phyloP scores from a whole-genome alignment of 1,139 yeast genomes.

The Diutina scorzettiae region DNA sequence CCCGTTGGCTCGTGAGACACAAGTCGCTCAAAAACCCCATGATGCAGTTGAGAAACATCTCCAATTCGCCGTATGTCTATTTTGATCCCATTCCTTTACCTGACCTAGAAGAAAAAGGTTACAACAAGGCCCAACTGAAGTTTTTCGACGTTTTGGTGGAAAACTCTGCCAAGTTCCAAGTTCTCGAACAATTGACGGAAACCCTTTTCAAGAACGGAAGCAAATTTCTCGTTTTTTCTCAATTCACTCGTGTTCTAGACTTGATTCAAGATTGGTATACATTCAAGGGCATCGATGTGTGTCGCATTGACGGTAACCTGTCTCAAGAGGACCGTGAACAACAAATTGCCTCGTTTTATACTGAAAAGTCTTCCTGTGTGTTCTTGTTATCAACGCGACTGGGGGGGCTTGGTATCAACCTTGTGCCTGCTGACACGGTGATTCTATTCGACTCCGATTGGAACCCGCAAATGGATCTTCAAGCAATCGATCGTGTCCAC shows the following conservation, averaged over 20 bases:
- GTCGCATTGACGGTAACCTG: slow-evolving; percentile 72
- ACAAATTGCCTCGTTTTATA: slow-evolving; percentile 45
- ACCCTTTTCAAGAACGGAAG: slow-evolving; percentile 39
- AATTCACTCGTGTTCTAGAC: slow-evolving; percentile 71
- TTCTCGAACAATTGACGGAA: slow-evolving; percentile 51
- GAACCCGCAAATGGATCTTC: slow-evolving; percentile 95
- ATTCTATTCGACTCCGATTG: slow-evolving; percentile 87
- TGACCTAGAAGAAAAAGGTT: slow-evolving; percentile 11
- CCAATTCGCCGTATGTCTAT: slow-evolving; percentile 76
- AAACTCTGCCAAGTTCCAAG: slow-evolving; percentile 61
- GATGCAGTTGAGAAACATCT: slow-evolving; percentile 76
- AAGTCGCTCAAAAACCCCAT: slow-evolving; percentile 45
- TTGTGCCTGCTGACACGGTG: slow-evolving; percentile 82
- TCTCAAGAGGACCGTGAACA: slow-evolving; percentile 53
- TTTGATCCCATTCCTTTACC: slow-evolving; percentile 58
- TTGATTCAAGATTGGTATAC: slow-evolving; percentile 29
- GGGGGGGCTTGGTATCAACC: slow-evolving; percentile 87
- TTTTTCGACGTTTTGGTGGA: neutral
- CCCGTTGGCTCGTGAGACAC: slow-evolving; percentile 6
- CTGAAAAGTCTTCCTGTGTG: slow-evolving; percentile 18
- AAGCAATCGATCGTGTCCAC: slow-evolving; percentile 93
- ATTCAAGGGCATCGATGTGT: slow-evolving; percentile 33
- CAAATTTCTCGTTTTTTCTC: slow-evolving; percentile 71
- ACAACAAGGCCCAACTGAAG: neutral
- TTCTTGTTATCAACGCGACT: slow-evolving; percentile 84